Percentiles rank a stretch among this genome's conserved stretches.
These are phyloP conservation scores for Herpotrichia juniperi DNA, from an alignment of 2,329 filamentous ascomycete species.

Conservation along the genomic window DNA sequence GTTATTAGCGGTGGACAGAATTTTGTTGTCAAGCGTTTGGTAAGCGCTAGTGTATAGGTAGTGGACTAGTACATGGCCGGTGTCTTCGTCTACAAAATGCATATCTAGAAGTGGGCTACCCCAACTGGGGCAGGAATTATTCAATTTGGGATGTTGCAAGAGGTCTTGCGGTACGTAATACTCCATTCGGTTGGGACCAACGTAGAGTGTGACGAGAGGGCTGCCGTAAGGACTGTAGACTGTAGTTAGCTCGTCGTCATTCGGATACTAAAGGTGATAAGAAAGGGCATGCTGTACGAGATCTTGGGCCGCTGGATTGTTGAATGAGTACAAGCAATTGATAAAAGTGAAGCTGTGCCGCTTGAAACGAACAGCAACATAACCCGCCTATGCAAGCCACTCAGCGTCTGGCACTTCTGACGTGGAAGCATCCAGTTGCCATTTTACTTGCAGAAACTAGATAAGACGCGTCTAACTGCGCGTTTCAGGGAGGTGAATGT, in stretches of 20 bases:
- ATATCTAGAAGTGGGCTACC: constrained; percentile 5
- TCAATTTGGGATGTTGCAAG: constrained; percentile 10
- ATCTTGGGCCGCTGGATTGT: constrained; percentile 10
- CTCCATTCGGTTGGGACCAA: constrained; percentile 5
- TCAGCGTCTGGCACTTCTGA: background rate
- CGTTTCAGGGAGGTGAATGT: too few relatives aligned
- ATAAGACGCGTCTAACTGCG: background rate
- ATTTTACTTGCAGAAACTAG: background rate
- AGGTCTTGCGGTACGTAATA: constrained; percentile 14
- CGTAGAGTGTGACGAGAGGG: constrained; percentile 3
- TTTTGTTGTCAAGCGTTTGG: constrained; percentile 24
- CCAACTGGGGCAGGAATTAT: constrained; percentile 3
- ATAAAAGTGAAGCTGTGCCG: background rate
- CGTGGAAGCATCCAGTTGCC: background rate
- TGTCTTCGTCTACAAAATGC: constrained; percentile 20
- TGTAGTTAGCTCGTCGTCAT: constrained; percentile 9
- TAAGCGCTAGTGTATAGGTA: constrained; percentile 34
- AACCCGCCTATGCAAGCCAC: background rate
- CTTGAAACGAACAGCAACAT: background rate
- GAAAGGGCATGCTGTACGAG: constrained; percentile 13
- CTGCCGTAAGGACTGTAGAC: constrained; percentile 15
- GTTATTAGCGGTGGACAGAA: constrained; percentile 1
- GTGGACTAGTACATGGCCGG: constrained; percentile 27
- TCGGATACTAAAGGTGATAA: background rate
- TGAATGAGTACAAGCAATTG: constrained; percentile 4